Base-by-base conservation (phyloP, 192 early-diverging fungal genomes). In the Podila verticillata region DNA sequence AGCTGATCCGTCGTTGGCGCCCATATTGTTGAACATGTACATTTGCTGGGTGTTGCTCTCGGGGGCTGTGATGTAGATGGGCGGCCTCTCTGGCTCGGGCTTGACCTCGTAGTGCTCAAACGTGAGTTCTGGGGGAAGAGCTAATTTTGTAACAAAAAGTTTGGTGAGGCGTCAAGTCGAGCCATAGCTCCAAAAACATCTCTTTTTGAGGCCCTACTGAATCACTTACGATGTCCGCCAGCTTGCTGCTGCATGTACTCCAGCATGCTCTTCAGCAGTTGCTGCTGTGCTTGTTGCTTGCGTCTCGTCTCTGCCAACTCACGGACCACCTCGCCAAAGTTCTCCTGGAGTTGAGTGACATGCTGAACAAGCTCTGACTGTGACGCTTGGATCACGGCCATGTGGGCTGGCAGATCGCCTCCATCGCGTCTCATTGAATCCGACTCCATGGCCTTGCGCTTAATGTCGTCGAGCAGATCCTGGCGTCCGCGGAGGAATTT, bases 361-460 rank as follows among this genome's bases (percentile, higher is more conserved):
- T 93, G 91, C 82, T 92, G 91, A 44, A 90, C 81, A 58, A 95
- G 86, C 56, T 93, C 92, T 22, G 87, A 86, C 73, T 95, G 94
- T 12, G 89, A 85, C 19, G 91, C 87, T 82, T 95, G 92, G 57
- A 95, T 82, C 87, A 95, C 89, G 28, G 89, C 88, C 73, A 95
- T 86, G 74, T 94, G 93, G 7, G 82, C 87, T 28, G 92, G 87
- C 39, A 96, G 49, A 70, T 96, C 94, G 20, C 92, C 92, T 12
- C 92, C 90, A 57, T 93, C 94, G 54, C 92, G 83, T 35, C 93
- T 79, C 72, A 89, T 74, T 28, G 89, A 82, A 61, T 95, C 95
- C 19, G 93, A 89, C 61, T 96, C 95, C 89, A 95, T 94, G 4
- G 95, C 88, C 77, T 97, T 97, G 65, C 96, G 89, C 74, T 96